phyloP scores from a whole-genome alignment of 192 early-diverging fungal species.

The Tieghemiomyces parasiticus region DNA sequence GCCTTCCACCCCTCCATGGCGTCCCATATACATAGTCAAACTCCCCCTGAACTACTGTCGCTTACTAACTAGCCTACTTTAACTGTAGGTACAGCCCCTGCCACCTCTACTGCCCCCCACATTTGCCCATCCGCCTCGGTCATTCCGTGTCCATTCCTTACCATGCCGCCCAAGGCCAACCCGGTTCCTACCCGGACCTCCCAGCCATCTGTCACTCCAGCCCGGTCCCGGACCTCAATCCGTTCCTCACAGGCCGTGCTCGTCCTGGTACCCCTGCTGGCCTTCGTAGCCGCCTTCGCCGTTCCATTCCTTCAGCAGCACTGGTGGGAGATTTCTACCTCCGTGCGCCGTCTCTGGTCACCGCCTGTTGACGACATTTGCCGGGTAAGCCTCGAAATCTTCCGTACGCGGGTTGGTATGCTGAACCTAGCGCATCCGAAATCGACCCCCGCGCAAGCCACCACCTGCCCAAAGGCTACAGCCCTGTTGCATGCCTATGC shows the following conservation, averaged over 20 bases:
- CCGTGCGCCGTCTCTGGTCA: background rate
- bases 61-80: too few relatives aligned
- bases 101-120: too few relatives aligned
- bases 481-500: background rate
- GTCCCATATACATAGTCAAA: too few relatives aligned
- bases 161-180: too few relatives aligned
- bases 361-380: constrained; percentile 2
- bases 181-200: too few relatives aligned
- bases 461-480: background rate
- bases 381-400: background rate
- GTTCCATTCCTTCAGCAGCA: background rate
- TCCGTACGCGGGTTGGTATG: constrained; percentile 5
- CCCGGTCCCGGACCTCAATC: too few relatives aligned
- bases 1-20: too few relatives aligned
- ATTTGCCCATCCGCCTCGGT: too few relatives aligned
- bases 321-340: background rate
- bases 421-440: constrained; percentile 13
- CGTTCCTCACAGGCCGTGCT: background rate
- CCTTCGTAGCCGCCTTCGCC: background rate
- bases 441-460: constrained; percentile 11
- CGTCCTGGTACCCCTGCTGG: constrained; percentile 5
- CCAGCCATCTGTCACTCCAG: too few relatives aligned
- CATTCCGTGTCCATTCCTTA: too few relatives aligned
- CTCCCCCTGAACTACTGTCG: too few relatives aligned
- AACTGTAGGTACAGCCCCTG: too few relatives aligned